Percentiles rank a stretch among this genome's conserved stretches.
These are phyloP conservation scores for Pascua guehoae DNA, from an alignment of 1,284 basidiomycete species.

Conservation along the genomic window DNA sequence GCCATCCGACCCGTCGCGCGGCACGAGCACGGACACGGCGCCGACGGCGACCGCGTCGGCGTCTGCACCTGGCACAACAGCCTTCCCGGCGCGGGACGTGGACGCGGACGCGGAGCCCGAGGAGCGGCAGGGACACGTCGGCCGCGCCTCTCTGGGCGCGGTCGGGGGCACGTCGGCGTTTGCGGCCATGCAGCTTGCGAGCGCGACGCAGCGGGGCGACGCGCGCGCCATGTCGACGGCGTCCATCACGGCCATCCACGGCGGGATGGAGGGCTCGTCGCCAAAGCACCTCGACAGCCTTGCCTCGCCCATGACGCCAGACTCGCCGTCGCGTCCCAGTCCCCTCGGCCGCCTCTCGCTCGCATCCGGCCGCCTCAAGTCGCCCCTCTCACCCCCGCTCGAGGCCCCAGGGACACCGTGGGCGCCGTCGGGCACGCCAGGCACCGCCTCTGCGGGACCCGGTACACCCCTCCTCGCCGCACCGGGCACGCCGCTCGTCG, in stretches of 20 bases:
- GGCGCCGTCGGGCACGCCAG: background rate
- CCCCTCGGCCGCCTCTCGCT: background rate
- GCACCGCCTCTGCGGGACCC: background rate
- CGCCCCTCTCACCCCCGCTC: background rate
- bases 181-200: background rate
- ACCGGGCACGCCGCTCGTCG: too few relatives aligned
- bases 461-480: background rate
- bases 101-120: background rate
- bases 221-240: constrained; percentile 35
- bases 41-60: too few relatives aligned
- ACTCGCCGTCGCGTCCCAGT: background rate
- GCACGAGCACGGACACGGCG: too few relatives aligned
- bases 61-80: background rate
- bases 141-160: background rate
- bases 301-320: background rate
- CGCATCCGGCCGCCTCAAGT: background rate
- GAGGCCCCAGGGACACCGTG: background rate
- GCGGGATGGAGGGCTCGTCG: constrained; percentile 34
- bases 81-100: too few relatives aligned
- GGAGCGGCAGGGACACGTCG: background rate
- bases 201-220: constrained; percentile 19
- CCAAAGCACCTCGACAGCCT: background rate
- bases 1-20: too few relatives aligned
- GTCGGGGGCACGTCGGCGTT: background rate
- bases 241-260: constrained; percentile 42